Base-by-base conservation (phyloP, 2,329 filamentous ascomycete species). In the Parasarocladium wereldwijsianum region DNA sequence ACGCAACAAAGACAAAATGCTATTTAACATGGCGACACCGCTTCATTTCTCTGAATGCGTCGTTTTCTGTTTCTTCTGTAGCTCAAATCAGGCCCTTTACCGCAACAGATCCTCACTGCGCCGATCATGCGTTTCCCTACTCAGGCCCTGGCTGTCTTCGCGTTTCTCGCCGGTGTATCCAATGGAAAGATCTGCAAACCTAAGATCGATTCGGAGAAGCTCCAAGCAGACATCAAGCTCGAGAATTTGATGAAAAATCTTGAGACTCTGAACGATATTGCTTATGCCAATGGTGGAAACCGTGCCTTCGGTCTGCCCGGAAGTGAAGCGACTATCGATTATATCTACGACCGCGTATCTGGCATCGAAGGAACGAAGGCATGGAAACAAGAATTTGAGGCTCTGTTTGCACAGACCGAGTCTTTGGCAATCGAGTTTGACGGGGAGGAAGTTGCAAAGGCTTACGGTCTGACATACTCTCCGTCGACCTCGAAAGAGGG, bases 221-320 rank as follows among this genome's bases (percentile, higher is more conserved):
- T 61, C 18, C 57, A 58, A 36, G 46, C 47, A 26, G 43, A 48
- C 26, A 50, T 61, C 31, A 57, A 48, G 2, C 48, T 49, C 5
- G 43, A 54, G 18, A 62, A 60, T 23, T 43, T 66, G 16, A 55
- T 60, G 53, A 43, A 48, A 27, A 62, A 63, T 34, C 52, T 66
- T 13, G 44, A 55, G 33, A 47, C 48, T n/a, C 51, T 66, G n/a
- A 49, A 64, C 34, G 40, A 49, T 5, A 63, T 66, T 26, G 62
- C 60, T 20, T 52, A 51, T 27, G 53, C 50, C 22, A 62, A 66
- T 38, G 60, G 61, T 2, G 63, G 62, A 6, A 68, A 67, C 44
- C 54, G 62, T 30, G 62, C 62, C n/a, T 66, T 66, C 36, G 62
- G 62, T 13, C 51, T 61, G 4, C 58, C 61, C 1, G 62, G 62